A percentile compares a stretch with the other conserved stretches of the same genome.
These are phyloP conservation scores for Chlorella sp. DNA, from an alignment of 139 green algal genomes.

Conservation along the genomic window DNA sequence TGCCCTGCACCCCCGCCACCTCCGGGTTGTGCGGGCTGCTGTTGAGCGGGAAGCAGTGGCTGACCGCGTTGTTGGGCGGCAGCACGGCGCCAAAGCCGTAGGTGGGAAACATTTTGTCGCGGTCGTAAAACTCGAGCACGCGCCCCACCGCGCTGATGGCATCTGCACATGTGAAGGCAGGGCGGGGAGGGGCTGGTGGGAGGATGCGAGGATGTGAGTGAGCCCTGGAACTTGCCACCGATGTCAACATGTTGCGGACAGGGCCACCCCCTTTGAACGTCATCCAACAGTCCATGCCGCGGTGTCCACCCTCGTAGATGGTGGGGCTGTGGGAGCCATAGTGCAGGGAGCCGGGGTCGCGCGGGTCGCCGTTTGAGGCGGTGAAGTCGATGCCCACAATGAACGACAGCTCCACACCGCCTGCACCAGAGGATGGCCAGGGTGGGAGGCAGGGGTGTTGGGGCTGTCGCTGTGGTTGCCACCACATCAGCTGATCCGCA, in stretches of 20 bases:
- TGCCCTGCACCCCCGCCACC: slow-evolving; percentile 40
- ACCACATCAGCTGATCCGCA: no score
- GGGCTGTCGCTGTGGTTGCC: no score
- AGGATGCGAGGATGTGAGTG: background rate
- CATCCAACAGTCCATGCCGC: background rate
- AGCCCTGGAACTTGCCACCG: background rate
- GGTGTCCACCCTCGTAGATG: slow-evolving; percentile 54
- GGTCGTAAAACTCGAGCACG: slow-evolving; percentile 57
- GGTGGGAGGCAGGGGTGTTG: background rate
- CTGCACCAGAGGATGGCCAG: background rate
- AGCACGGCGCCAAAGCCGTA: slow-evolving; percentile 57
- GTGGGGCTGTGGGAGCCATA: slow-evolving; percentile 32
- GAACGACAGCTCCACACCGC: slow-evolving; percentile 11
- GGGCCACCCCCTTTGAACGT: no score
- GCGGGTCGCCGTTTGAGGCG: slow-evolving; percentile 48
- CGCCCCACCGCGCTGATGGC: slow-evolving; percentile 50
- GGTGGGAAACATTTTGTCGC: slow-evolving; percentile 47
- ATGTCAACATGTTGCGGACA: no score
- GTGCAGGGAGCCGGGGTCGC: slow-evolving; percentile 47
- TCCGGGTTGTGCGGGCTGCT: slow-evolving; percentile 30
- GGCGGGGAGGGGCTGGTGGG: background rate
- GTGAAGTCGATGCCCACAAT: slow-evolving; percentile 58
- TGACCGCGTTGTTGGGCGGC: slow-evolving; percentile 10
- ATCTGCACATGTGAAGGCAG: background rate
- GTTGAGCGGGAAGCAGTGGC: slow-evolving; percentile 59